Conservation (phyloP, 306 rosid species). For the Cicer yamashitae region DNA sequence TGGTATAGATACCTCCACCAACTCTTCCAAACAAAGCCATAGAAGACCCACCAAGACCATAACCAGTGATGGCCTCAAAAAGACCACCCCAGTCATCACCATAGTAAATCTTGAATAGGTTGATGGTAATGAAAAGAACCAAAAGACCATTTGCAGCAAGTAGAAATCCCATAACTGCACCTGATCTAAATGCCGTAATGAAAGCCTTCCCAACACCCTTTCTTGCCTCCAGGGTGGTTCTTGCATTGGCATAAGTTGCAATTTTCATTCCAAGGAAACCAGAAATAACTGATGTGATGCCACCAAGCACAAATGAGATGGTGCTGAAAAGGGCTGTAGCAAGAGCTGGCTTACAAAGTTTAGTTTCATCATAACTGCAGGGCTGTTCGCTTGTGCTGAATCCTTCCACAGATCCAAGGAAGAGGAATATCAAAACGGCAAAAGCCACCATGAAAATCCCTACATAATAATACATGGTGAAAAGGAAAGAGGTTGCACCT, state of each 20-base stretch:
- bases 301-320: conserved; percentile 82
- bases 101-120: conserved; percentile 82
- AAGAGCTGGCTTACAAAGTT: conserved; percentile 85
- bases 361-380: conserved; percentile 71
- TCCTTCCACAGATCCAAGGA: conserved; percentile 97
- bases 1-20: conserved; percentile 97
- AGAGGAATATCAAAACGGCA: conserved; percentile 81
- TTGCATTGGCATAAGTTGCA: conserved; percentile 95
- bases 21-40: conserved; percentile 99
- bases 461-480: conserved; percentile 79
- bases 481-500: conserved; percentile 98
- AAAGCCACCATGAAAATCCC: conserved; percentile 87
- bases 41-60: conserved; percentile 98
- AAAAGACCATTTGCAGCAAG: conserved; percentile 95
- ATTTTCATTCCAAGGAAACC: conserved; percentile 99
- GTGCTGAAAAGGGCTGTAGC: conserved; percentile 90
- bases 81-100: conserved; percentile 98
- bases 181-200: conserved; percentile 86
- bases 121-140: conserved; percentile 81
- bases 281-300: conserved; percentile 78
- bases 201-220: conserved; percentile 98
- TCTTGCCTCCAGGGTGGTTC: conserved; percentile 92
- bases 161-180: conserved; percentile 98
- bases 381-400: conserved; percentile 77
- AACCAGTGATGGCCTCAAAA: conserved; percentile 95